Evolutionary conservation across 768 basidiomycete genomes (phyloP), one percentile per base, ranked within the genome.

Genomic region (Panaeolus cyanescens): DNA sequence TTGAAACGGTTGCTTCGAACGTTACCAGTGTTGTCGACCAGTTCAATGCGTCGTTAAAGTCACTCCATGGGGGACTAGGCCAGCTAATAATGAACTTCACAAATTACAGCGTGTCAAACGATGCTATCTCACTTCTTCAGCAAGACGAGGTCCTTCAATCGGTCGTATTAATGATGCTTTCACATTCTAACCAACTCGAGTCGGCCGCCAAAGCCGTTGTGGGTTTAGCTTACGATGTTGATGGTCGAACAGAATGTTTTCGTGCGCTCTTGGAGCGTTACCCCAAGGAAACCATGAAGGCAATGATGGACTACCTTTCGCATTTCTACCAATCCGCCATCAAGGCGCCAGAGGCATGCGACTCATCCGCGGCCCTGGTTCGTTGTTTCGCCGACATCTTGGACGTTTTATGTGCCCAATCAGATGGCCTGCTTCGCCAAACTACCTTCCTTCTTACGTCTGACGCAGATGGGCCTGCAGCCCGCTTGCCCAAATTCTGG

Each of bases 371-470:
- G 67, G 89, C 92, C 19, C 84, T 98, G 22, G 97, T 97, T 17
- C 88, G 90, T 3, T 96, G 95, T 73, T 83, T 98, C 67, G 93
- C 93, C 12, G 97, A 99, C 69, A 85, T 97, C 60, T 84, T 98
- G 59, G 95, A 98, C 34, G 89, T 89, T 5, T 83, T 99, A 1
- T 96, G 94, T 69, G 82, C 87, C 8, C 82, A 78, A 34, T 84
- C 83, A 1, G 86, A 87, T 64, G 93, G 93, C 12, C 77, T 96
- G 5, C 75, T 96, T 4, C 86, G 86, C 66, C 79, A 83, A 33
- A 60, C 74, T 5, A 60, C 65, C 15, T 92, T 89, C 69, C 71
- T 90, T 54, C 79, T 75, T 36, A 67, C 79, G 1, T 65, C 72
- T 15, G 80, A 83, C 22, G 72, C 72, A 9, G 69, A 76, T 12